phyloP scores from a whole-genome alignment of 345 rosid genomes.

The Eucalyptus regnans region DNA sequence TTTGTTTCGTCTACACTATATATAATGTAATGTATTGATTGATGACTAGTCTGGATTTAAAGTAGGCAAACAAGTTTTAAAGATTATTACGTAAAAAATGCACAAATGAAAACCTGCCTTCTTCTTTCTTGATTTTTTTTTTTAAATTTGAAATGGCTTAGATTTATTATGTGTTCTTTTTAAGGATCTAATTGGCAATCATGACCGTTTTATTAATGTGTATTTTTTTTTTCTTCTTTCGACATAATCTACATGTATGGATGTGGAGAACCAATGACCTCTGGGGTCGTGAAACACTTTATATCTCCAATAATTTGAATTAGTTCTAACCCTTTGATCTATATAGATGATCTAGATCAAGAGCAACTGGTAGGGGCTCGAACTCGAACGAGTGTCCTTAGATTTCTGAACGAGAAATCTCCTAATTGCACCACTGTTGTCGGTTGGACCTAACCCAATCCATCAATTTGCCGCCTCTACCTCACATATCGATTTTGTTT shows the following conservation, averaged over 20 bases:
- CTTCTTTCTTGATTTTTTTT: too few species aligned
- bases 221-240: not conserved
- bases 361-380: accelerated
- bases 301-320: accelerated
- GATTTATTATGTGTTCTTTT: too few species aligned
- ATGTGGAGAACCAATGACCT: not conserved
- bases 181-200: accelerated
- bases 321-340: accelerated
- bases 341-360: too few species aligned
- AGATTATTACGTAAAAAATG: accelerated
- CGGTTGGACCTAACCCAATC: not conserved
- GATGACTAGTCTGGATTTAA: accelerated
- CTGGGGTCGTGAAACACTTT: not conserved
- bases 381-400: accelerated
- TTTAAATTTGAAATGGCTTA: not conserved
- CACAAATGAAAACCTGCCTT: accelerated
- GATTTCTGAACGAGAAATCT: accelerated
- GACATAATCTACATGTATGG: not conserved
- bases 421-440: accelerated
- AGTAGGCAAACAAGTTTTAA: accelerated
- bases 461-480: not conserved
- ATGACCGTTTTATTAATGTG: accelerated
- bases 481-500: too few species aligned
- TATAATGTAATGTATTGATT: accelerated
- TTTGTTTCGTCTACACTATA: accelerated